These are phyloP conservation scores for Mortierella hygrophila DNA, from an alignment of 192 early-diverging fungal genomes.

Conservation along the genomic window DNA sequence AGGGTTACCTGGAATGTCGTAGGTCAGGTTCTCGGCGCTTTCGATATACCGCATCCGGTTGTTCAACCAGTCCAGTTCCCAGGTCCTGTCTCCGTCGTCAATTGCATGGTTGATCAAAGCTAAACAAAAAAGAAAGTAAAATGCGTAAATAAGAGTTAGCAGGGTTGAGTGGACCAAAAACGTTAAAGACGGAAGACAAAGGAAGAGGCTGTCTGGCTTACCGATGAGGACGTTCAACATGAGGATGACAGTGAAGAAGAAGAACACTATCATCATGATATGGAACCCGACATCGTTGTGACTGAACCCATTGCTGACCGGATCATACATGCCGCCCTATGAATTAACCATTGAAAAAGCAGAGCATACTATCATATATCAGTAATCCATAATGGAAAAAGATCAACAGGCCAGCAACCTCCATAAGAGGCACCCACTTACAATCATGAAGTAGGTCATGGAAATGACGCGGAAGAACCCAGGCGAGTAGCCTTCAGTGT, in stretches of 20 bases:
- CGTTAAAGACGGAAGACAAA: background rate
- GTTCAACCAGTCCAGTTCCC: slow-evolving; percentile 10
- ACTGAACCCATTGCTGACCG: background rate
- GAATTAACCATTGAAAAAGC: background rate
- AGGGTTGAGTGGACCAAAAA: background rate
- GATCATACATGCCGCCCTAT: slow-evolving; percentile 26
- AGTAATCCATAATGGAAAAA: background rate
- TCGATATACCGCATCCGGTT: slow-evolving; percentile 15
- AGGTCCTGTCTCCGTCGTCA: background rate
- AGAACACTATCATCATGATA: slow-evolving; percentile 13
- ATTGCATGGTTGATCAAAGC: slow-evolving; percentile 6
- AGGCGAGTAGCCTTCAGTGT: background rate
- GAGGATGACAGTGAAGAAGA: slow-evolving; percentile 26
- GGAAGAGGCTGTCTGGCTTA: background rate
- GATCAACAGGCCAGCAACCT: background rate
- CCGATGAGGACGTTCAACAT: slow-evolving; percentile 35
- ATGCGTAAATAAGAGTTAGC: background rate
- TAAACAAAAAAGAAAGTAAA: background rate
- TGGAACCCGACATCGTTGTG: background rate
- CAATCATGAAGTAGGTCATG: slow-evolving; percentile 23
- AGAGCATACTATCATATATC: background rate
- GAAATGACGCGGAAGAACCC: background rate
- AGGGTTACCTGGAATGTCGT: slow-evolving; percentile 12
- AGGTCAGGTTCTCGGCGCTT: slow-evolving; percentile 17
- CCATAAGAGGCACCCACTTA: background rate